phyloP scores from a whole-genome alignment of 176 grass and related monocot species.

The Musa itinerans region DNA sequence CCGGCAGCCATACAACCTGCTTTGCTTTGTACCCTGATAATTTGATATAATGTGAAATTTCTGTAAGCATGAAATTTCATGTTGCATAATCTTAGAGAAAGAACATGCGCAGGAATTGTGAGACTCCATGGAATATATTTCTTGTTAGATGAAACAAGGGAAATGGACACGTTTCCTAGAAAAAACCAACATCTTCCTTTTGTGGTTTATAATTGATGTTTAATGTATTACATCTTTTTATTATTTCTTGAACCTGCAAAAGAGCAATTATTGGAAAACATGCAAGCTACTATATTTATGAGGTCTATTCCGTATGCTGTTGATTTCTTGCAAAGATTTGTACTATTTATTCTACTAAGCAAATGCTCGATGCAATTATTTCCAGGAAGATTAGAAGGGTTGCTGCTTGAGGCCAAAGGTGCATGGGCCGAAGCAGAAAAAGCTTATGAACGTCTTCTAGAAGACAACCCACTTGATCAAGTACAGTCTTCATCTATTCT shows the following conservation, averaged over 20 bases:
- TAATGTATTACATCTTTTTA: not conserved
- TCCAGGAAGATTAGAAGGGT: constrained; percentile 54
- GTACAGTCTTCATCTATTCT: constrained; percentile 19
- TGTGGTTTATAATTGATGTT: not conserved
- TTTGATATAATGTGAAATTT: too few relatives aligned
- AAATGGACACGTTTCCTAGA: not conserved
- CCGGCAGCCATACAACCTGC: too few relatives aligned
- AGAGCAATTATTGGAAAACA: not conserved
- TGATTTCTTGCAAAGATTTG: not conserved
- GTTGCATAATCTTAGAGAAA: not conserved
- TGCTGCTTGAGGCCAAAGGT: constrained; percentile 78
- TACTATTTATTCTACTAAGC: not conserved
- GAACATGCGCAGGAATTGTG: not conserved
- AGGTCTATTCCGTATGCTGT: not conserved
- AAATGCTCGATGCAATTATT: not conserved
- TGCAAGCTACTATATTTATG: not conserved
- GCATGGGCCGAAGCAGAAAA: constrained; percentile 75
- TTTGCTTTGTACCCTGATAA: too few relatives aligned
- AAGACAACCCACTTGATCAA: constrained; percentile 87
- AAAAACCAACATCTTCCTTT: not conserved
- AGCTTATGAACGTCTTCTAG: constrained; percentile 58
- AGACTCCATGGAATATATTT: not conserved
- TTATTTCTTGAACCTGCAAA: not conserved
- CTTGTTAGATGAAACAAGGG: not conserved
- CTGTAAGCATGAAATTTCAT: too few relatives aligned